Evolutionary conservation across 371 early-diverging fungal genomes (phyloP).

Genomic region (Mucor saturninus): DNA sequence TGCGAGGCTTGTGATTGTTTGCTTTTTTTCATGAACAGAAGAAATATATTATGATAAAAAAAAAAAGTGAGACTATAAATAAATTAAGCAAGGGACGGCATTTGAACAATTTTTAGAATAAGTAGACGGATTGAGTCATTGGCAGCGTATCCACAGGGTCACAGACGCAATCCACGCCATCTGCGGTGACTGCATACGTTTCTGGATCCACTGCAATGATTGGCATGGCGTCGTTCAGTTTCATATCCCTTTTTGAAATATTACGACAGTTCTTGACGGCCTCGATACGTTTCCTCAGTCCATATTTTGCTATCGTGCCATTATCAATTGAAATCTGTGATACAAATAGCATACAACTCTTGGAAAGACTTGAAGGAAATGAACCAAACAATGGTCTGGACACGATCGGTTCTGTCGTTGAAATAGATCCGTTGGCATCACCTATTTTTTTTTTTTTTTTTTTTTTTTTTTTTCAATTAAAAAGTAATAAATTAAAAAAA

Average conservation of each 20-base stretch:
- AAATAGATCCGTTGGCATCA: conserved; percentile 88
- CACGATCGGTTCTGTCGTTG: conserved; percentile 83
- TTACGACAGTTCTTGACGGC: conserved; percentile 78
- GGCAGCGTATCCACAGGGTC: conserved; percentile 76
- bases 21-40: too few relatives aligned
- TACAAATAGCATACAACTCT: conserved; percentile 77
- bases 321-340: conserved; percentile 73
- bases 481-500: neutral
- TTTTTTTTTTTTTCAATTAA: neutral
- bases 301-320: conserved; percentile 59
- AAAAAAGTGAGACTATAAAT: too few relatives aligned
- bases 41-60: too few relatives aligned
- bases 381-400: conserved; percentile 86
- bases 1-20: too few relatives aligned
- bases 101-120: conserved; percentile 61
- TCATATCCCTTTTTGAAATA: conserved; percentile 86
- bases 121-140: conserved; percentile 72
- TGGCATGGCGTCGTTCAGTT: conserved; percentile 78
- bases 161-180: conserved; percentile 73
- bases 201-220: conserved; percentile 87
- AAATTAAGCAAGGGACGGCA: too few relatives aligned
- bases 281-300: conserved; percentile 69
- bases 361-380: conserved; percentile 57
- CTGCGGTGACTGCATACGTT: conserved; percentile 83
- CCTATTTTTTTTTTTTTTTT: conserved; percentile 32